Percentiles rank a stretch among this genome's conserved stretches.
Conservation (phyloP, 345 rosid species). For the Limnanthes douglasii region DNA sequence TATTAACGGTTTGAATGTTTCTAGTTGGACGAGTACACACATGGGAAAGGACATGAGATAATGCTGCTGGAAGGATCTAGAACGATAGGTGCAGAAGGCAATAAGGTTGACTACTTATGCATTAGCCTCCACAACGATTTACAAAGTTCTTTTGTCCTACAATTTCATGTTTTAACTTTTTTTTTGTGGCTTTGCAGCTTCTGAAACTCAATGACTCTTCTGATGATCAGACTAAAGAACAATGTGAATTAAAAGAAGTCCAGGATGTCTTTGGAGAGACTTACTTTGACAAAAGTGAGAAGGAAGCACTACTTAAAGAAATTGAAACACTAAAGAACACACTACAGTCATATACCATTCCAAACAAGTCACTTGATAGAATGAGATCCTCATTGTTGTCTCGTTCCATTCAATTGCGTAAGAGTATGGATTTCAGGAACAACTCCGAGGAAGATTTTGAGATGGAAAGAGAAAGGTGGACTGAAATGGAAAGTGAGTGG, state of each 20-base stretch:
- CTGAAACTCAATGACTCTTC: constrained; percentile 9
- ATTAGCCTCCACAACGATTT: constrained; percentile 2
- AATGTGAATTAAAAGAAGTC: constrained; percentile 36
- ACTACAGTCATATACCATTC: constrained; percentile 31
- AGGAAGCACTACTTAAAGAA: constrained; percentile 72
- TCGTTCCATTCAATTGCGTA: constrained; percentile 45
- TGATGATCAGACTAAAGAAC: constrained; percentile 13
- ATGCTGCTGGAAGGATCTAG: constrained; percentile 14
- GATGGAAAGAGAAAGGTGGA: constrained; percentile 70
- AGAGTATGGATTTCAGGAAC: constrained; percentile 24
- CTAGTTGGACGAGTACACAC: constrained; percentile 48
- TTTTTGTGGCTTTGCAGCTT: constrained; percentile 12
- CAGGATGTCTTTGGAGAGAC: constrained; percentile 19
- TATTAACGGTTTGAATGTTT: constrained; percentile 10
- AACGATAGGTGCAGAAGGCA: constrained; percentile 14
- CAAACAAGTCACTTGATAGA: constrained; percentile 41
- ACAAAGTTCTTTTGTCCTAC: neutral
- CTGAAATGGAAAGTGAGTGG: constrained; percentile 98
- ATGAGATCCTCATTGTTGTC: constrained; percentile 63
- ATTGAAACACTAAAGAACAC: constrained; percentile 50
- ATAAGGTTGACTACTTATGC: constrained; percentile 15
- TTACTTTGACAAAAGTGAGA: constrained; percentile 35
- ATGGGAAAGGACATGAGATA: constrained; percentile 20
- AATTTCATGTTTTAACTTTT: constrained; percentile 4
- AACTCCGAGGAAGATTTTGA: constrained; percentile 44